Evolutionary conservation across 306 rosid genomes (phyloP), one percentile per base, ranked within the genome.

Genomic region (Calophaca sinica): DNA sequence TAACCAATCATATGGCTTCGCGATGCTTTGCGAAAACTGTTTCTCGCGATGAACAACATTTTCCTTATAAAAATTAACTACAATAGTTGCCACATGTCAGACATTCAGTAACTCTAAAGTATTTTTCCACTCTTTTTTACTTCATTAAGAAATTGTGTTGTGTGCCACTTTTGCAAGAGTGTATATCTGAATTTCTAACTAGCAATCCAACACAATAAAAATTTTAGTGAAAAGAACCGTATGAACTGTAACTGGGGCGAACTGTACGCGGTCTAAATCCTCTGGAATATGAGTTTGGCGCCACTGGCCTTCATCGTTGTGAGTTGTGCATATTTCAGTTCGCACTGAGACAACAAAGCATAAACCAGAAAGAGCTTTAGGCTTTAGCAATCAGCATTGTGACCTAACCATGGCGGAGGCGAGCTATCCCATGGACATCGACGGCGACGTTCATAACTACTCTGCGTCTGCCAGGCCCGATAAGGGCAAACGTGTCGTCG

Each of bases 361-460:
- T 5, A 62, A 38, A 9, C 52, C 35, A 62, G 63, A 72, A 54
- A 52, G 5, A 42, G 26, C 26, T 20, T 20, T 20, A 20, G 26
- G 60, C 6, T 53, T 29, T 33, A 60, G 1, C 11, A 8, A 28
- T 38, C n/a, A 42, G 7, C 13, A 20, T 45, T 41, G 50, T 29
- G 26, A 31, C 72, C 50, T 31, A 29, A 28, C 33, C 5, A 78
- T 74, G 98, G 80, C 88, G 20, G 93, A 89, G 39, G 72, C 51
- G 4, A 39, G 36, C 49, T 11, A 86, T 68, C 86, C 80, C 41
- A 91, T 89, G 93, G 93, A 87, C 54, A 79, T 94, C 71, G 97
- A 93, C 81, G 79, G 45, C 74, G 86, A 74, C 69, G 67, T 63
- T 12, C 33, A 2, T 76, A 58, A 14, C 0, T 5, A 59, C 26